Conservation (phyloP, 2,329 filamentous ascomycete genomes). For the Zasmidium angulare region DNA sequence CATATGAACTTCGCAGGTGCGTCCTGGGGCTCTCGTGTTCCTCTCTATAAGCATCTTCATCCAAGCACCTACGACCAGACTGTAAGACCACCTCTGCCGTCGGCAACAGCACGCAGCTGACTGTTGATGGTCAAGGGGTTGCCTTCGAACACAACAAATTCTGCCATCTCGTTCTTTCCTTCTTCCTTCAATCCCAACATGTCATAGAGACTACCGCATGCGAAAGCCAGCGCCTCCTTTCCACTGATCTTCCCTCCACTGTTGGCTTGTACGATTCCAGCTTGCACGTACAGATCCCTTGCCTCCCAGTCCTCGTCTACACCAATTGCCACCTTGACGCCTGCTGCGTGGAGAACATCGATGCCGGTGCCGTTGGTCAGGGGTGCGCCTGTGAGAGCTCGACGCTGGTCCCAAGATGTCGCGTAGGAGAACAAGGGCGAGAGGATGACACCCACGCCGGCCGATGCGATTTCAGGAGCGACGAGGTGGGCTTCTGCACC, state of each 20-base stretch:
- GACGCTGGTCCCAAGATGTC: constrained; percentile 60
- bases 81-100: constrained; percentile 36
- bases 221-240: constrained; percentile 56
- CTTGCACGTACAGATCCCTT: constrained; percentile 59
- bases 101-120: constrained; percentile 55
- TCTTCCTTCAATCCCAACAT: constrained; percentile 51
- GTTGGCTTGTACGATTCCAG: constrained; percentile 61
- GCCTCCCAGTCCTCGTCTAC: constrained; percentile 63
- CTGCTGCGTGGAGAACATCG: constrained; percentile 58
- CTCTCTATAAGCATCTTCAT: no score
- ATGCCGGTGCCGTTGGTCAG: constrained; percentile 65
- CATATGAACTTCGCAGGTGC: no score
- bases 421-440: constrained; percentile 59
- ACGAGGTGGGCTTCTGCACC: constrained; percentile 64
- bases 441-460: constrained; percentile 60
- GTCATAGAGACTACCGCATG: constrained; percentile 58
- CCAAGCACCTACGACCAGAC: constrained; percentile 28
- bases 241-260: constrained; percentile 55
- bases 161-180: constrained; percentile 26
- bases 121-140: constrained; percentile 61
- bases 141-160: constrained; percentile 65
- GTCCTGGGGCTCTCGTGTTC: no score
- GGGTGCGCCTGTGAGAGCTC: constrained; percentile 63
- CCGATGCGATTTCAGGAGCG: constrained; percentile 57
- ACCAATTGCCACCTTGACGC: constrained; percentile 59